Conservation (phyloP, 495 filamentous ascomycete genomes). For the Aspergillus carlsbadensis region DNA sequence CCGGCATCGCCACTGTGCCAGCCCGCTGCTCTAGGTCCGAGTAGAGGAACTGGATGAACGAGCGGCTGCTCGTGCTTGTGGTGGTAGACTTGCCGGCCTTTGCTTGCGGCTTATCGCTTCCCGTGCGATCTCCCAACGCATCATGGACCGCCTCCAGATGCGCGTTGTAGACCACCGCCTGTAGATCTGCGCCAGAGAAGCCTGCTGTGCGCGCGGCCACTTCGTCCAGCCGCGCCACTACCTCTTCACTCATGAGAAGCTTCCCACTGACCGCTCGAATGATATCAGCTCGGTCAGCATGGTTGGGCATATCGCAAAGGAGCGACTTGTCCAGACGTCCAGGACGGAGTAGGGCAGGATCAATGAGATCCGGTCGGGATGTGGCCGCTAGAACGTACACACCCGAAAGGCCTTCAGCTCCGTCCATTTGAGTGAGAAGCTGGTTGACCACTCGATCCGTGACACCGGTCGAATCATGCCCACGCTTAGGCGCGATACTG, state of each 20-base stretch:
- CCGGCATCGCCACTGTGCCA: constrained; percentile 48
- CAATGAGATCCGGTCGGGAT: constrained; percentile 86
- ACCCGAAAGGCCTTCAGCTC: constrained; percentile 88
- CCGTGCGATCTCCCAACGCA: constrained; percentile 68
- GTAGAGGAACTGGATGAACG: constrained; percentile 81
- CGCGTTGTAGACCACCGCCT: constrained; percentile 93
- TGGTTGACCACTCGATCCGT: constrained; percentile 99
- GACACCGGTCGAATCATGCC: constrained; percentile 93
- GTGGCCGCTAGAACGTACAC: constrained; percentile 97
- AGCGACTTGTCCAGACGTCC: constrained; percentile 89
- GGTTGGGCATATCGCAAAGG: constrained; percentile 79
- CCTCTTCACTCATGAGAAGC: constrained; percentile 62
- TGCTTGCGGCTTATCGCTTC: constrained; percentile 33
- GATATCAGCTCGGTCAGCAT: constrained; percentile 83
- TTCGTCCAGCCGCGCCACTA: constrained; percentile 54
- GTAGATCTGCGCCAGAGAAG: constrained; percentile 93
- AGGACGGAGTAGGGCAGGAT: constrained; percentile 85
- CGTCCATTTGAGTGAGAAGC: constrained; percentile 97
- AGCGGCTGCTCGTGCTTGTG: constrained; percentile 37
- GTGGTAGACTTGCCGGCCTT: constrained; percentile 28
- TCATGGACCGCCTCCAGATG: constrained; percentile 97
- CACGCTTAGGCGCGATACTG: constrained; percentile 93
- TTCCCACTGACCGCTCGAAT: constrained; percentile 77
- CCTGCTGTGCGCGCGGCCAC: constrained; percentile 79
- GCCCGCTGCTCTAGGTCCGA: constrained; percentile 56